phyloP scores from a whole-genome alignment of 139 green algal genomes.

The Microglena sp. region DNA sequence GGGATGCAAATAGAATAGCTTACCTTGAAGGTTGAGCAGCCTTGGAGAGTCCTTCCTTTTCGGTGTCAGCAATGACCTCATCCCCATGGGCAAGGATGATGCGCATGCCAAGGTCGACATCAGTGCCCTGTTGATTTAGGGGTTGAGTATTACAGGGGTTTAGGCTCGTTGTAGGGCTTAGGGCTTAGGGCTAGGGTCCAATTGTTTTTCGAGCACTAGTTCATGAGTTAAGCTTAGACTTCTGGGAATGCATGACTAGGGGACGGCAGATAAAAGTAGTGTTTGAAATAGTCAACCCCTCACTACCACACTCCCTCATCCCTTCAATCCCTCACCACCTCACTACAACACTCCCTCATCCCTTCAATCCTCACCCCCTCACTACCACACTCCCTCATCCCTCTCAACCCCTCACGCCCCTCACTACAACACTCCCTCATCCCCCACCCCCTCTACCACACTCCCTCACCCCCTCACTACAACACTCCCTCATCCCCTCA shows the following conservation, averaged over 20 bases:
- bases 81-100: constrained; percentile 71
- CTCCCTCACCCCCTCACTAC: background rate
- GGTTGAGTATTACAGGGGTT: too few relatives aligned
- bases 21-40: too few relatives aligned
- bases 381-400: background rate
- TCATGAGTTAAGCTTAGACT: background rate
- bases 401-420: background rate
- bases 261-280: too few relatives aligned
- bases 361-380: background rate
- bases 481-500: background rate
- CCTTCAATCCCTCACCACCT: too few relatives aligned
- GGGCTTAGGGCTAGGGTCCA: background rate
- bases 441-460: background rate
- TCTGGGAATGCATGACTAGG: too few relatives aligned
- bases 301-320: background rate
- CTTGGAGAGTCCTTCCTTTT: constrained; percentile 27
- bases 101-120: constrained; percentile 64
- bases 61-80: constrained; percentile 47
- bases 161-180: background rate
- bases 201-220: background rate
- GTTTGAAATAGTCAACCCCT: background rate
- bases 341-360: background rate
- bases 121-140: constrained; percentile 15
- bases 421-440: too few relatives aligned
- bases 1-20: too few relatives aligned